These are phyloP conservation scores for Solanum aculeatissimum DNA, from an alignment of 305 asterid species.

Conservation along the genomic window DNA sequence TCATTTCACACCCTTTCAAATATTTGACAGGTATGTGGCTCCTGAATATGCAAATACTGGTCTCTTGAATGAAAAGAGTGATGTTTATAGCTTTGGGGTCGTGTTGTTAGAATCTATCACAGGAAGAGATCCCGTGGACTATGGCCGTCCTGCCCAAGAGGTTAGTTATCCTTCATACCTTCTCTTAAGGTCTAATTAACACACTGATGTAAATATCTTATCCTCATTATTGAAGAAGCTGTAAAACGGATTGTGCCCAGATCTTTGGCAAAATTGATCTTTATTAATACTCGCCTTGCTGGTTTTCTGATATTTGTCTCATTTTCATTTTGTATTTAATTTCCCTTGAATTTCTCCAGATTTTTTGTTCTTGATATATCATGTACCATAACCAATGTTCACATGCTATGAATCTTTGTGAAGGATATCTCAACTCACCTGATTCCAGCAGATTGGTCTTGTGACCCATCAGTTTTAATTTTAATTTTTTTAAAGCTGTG, in stretches of 20 bases:
- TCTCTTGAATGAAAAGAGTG: conserved; percentile 84
- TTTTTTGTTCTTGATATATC: not conserved
- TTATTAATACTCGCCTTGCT: not conserved
- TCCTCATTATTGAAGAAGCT: not conserved
- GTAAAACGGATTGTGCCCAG: not conserved
- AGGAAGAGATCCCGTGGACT: conserved; percentile 93
- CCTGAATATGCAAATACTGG: conserved; percentile 95
- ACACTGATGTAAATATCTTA: not conserved
- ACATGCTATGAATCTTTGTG: not conserved
- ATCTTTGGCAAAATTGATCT: not conserved
- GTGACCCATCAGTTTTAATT: not conserved
- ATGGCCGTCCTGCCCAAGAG: conserved; percentile 87
- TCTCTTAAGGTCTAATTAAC: not conserved
- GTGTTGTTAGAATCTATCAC: conserved; percentile 80
- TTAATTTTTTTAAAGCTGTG: not conserved
- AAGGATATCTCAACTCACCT: not conserved
- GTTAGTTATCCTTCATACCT: conserved; percentile 15
- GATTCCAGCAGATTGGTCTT: not conserved
- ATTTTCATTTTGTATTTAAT: not conserved
- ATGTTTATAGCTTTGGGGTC: conserved; percentile 89
- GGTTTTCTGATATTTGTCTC: not conserved
- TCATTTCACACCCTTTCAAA: not conserved
- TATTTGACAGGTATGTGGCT: conserved; percentile 70
- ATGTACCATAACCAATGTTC: not conserved
- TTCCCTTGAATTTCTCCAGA: not conserved